Conservation (phyloP, 78 protist genomes). For the Guillardia theta region DNA sequence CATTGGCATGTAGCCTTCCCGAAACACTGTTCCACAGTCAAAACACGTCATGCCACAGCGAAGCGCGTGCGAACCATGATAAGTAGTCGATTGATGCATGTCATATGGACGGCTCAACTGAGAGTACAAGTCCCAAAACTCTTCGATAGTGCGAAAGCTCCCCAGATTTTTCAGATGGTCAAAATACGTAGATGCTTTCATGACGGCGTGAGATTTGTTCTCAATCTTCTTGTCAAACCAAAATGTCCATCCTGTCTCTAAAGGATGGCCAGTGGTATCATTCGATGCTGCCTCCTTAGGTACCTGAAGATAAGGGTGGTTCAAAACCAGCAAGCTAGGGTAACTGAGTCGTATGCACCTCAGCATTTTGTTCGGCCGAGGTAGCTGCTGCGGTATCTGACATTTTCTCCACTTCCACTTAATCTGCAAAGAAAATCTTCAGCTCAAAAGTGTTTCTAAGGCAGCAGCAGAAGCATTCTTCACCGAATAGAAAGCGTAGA, state of each 20-base stretch:
- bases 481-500: too few species aligned
- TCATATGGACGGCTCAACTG: background rate
- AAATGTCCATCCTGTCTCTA: background rate
- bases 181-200: background rate
- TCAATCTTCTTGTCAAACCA: background rate
- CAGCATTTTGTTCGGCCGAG: too few species aligned
- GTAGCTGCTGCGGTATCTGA: too few species aligned
- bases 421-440: too few species aligned
- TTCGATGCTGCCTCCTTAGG: background rate
- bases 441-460: too few species aligned
- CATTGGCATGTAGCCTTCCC: background rate
- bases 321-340: too few species aligned
- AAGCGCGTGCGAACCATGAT: background rate
- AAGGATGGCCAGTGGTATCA: background rate
- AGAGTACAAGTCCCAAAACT: conserved; percentile 6
- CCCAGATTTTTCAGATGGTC: background rate
- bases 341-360: too few species aligned
- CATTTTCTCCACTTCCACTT: too few species aligned
- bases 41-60: background rate
- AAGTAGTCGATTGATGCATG: background rate
- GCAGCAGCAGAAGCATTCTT: too few species aligned
- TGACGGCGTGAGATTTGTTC: background rate
- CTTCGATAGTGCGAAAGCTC: background rate
- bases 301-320: too few species aligned
- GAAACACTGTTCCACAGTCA: background rate